Evolutionary conservation across 2,329 filamentous ascomycete species (phyloP).

Genomic region (Knufia fluminis): DNA sequence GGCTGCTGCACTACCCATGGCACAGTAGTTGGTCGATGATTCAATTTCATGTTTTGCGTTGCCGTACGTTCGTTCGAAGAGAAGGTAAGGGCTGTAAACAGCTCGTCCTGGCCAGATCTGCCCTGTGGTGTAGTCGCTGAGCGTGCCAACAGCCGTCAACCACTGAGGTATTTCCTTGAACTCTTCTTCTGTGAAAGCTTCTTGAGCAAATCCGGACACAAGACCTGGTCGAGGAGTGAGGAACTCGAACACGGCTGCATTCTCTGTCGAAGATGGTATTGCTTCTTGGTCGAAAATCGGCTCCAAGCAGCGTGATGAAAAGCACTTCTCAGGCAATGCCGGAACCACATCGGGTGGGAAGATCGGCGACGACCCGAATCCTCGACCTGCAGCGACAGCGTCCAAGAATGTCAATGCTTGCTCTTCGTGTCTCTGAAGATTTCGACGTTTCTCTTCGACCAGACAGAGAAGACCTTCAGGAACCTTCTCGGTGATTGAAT

Average conservation of each 20-base stretch:
- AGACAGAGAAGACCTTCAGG: background rate
- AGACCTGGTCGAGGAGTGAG: conserved; percentile 18
- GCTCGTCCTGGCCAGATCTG: conserved; percentile 14
- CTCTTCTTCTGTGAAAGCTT: conserved; percentile 17
- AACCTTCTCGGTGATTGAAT: conserved; percentile 1
- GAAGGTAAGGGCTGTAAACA: conserved; percentile 16
- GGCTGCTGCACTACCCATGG: conserved; percentile 15
- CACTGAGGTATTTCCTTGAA: conserved; percentile 15
- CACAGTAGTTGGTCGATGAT: conserved; percentile 20
- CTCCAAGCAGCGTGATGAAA: conserved; percentile 14
- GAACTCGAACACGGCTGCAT: conserved; percentile 18
- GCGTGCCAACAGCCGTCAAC: conserved; percentile 15
- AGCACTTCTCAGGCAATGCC: conserved; percentile 4
- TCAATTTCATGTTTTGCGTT: conserved; percentile 17
- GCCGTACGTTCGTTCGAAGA: conserved; percentile 18
- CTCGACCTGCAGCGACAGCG: conserved; percentile 11
- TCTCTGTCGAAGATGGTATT: conserved; percentile 14
- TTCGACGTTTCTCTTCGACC: conserved; percentile 8
- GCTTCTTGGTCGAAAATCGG: conserved; percentile 18
- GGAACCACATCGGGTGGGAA: conserved; percentile 21
- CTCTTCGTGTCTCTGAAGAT: conserved; percentile 4
- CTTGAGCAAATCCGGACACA: conserved; percentile 16
- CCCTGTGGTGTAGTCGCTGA: conserved; percentile 17
- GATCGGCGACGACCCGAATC: conserved; percentile 18
- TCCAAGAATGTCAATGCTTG: conserved; percentile 5